phyloP scores from a whole-genome alignment of 179 eudicot genomes.

The Heliamphora pulchella region DNA sequence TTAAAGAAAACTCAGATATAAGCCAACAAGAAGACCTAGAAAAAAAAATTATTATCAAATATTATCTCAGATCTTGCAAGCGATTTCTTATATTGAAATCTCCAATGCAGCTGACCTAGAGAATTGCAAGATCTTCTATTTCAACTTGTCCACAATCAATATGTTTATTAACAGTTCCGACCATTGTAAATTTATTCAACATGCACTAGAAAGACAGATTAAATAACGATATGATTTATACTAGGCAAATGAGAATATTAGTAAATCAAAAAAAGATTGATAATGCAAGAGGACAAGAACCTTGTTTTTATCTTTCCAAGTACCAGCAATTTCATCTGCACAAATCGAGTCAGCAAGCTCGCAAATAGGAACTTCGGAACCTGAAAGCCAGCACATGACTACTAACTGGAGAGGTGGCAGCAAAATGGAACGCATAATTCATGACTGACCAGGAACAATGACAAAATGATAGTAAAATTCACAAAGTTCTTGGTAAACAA shows the following conservation, averaged over 20 bases:
- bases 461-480: neutral
- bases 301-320: conserved; percentile 29
- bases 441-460: neutral
- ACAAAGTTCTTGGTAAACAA: neutral
- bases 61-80: neutral
- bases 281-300: conserved; percentile 25
- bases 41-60: neutral
- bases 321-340: conserved; percentile 39
- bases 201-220: neutral
- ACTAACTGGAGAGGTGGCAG: neutral
- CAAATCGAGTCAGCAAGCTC: conserved; percentile 77
- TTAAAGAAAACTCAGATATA: neutral
- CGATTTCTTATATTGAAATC: neutral
- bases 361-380: conserved; percentile 54
- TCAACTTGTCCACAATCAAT: neutral
- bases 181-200: neutral
- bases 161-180: neutral
- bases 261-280: neutral
- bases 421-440: neutral
- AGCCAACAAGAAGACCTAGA: neutral
- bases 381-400: conserved; percentile 32
- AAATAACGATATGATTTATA: neutral
- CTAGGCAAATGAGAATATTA: neutral
- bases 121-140: neutral
- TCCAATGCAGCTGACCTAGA: neutral